Evolutionary conservation across 2,329 filamentous ascomycete species (phyloP), one percentile per base, ranked within the genome.

Genomic region (Aureobasidium vineae): DNA sequence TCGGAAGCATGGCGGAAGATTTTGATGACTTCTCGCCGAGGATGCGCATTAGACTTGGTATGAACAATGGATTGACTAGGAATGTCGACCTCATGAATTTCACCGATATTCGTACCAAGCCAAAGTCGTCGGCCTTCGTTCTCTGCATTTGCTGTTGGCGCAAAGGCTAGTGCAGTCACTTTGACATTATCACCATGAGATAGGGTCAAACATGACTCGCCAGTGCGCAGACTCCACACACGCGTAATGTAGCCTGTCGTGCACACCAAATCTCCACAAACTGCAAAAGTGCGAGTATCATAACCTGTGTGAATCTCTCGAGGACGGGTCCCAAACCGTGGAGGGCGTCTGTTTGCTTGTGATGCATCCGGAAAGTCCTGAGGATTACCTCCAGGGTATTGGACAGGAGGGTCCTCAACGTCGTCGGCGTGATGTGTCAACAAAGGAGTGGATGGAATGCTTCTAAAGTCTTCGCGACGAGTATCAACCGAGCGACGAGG

Each of bases 1-100:
- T 97, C 91, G 70, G 92, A 91, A 69, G 87, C 89, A 76, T 96
- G 90, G 45, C 95, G 87, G 74, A 91, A 90, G 49, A 99, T 96
- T 72, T 88, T 91, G 69, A 91, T 85, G 60, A 99, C 85, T 71
- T 96, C 91, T 68, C 87, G 84, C 49, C 91, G 87, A 8, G 88
- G 86, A 72, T 98, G 95, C 2, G 90, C 90, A 60, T 83, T 87
- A 2, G 85, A 79, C 72, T 90, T 91, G 21, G 84, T 89, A 33
- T 84, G 82, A 16, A 91, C 82, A 53, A 97, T 82, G 41, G 84
- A 86, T 73, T 93, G 88, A 0, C 87, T 88, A 2, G 83, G 80
- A 65, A 98, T 86, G 75, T 99, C 93, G 52, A 96, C 85, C 78
- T 99, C 95, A 74, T 93, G 86, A 45, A 99, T 82, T 69, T 99